Evolutionary conservation across 352 stramenopile species (phyloP).

Genomic region (Phytophthora cactorum): DNA sequence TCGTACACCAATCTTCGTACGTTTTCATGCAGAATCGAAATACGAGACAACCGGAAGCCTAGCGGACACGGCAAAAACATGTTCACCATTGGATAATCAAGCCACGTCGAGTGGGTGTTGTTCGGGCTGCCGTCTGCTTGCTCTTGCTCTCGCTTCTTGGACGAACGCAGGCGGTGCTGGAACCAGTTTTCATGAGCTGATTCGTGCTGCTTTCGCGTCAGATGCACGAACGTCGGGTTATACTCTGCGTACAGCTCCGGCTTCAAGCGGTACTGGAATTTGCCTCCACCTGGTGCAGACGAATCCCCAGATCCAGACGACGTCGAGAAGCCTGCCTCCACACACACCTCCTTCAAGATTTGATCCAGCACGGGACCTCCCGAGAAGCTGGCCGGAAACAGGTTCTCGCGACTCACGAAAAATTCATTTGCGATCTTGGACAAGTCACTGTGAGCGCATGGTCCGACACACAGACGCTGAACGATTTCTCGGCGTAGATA

Average conservation of each 20-base stretch:
- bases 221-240: constrained; percentile 85
- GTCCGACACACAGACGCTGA: constrained; percentile 80
- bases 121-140: constrained; percentile 60
- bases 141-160: constrained; percentile 72
- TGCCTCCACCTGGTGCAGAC: constrained; percentile 44
- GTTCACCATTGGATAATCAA: constrained; percentile 87
- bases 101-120: constrained; percentile 78
- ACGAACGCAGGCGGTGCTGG: constrained; percentile 72
- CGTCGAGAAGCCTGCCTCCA: constrained; percentile 32
- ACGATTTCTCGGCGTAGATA: constrained; percentile 83
- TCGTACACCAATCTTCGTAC: constrained; percentile 72
- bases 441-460: constrained; percentile 83
- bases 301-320: constrained; percentile 37
- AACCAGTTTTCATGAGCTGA: constrained; percentile 90
- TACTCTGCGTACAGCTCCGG: constrained; percentile 86
- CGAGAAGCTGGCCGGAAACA: constrained; percentile 79
- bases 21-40: constrained; percentile 70
- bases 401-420: constrained; percentile 76
- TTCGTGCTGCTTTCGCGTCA: constrained; percentile 89
- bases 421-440: constrained; percentile 88
- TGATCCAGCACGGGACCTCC: constrained; percentile 70
- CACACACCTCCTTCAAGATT: constrained; percentile 81
- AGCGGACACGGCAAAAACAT: constrained; percentile 73
- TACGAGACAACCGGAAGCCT: constrained; percentile 59
- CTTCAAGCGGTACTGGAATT: constrained; percentile 86